A percentile compares a stretch with the other conserved stretches of the same genome.
Evolutionary conservation across 2,329 filamentous ascomycete genomes (phyloP).

Genomic region (Xylaria sp.): DNA sequence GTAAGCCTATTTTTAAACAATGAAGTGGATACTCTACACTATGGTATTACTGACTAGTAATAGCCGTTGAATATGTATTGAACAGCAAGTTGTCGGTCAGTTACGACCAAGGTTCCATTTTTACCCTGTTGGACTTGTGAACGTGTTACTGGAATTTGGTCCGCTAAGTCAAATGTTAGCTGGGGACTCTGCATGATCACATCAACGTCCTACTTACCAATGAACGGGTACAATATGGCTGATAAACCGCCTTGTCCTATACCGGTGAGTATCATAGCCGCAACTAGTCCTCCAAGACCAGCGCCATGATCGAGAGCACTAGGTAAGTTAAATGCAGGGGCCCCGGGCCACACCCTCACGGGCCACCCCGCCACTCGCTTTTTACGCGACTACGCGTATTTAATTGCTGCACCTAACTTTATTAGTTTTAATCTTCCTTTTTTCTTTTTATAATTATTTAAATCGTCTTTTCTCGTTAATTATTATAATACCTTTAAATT

Average conservation of each 20-base stretch:
- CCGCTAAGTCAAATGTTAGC: not conserved
- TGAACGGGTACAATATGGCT: constrained; percentile 16
- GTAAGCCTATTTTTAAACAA: not conserved
- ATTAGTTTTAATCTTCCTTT: too few relatives aligned
- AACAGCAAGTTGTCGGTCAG: constrained; percentile 10
- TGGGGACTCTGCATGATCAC: not conserved
- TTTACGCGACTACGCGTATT: too few relatives aligned
- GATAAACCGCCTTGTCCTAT: constrained; percentile 1
- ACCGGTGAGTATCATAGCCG: constrained; percentile 6
- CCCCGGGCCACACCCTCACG: too few relatives aligned
- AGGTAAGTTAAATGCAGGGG: not conserved
- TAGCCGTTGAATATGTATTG: constrained; percentile 9
- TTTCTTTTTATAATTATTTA: not conserved
- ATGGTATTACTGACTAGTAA: not conserved
- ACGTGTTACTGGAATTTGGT: not conserved
- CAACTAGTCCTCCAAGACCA: not conserved
- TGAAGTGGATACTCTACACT: not conserved
- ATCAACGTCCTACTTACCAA: not conserved
- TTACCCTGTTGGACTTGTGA: not conserved
- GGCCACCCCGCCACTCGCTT: too few relatives aligned
- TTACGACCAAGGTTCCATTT: constrained; percentile 6
- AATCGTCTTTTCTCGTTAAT: too few relatives aligned
- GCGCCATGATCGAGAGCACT: not conserved
- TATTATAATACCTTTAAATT: too few relatives aligned
- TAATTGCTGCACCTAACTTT: too few relatives aligned